Evolutionary conservation across 495 filamentous ascomycete species (phyloP).

Genomic region (Glarea lozoyensis): DNA sequence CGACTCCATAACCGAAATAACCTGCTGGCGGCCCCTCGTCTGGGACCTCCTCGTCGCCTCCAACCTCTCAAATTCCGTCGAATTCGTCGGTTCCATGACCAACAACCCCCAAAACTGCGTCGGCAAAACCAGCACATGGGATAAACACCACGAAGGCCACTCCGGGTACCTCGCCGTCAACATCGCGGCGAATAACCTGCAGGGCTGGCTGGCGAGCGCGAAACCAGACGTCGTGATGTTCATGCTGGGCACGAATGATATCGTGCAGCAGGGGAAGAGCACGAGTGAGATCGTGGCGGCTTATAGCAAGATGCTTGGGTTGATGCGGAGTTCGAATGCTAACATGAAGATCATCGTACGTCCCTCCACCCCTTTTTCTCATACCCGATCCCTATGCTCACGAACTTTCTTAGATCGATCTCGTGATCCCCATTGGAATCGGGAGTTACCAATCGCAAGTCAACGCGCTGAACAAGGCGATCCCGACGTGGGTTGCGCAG

Average conservation of each 20-base stretch:
- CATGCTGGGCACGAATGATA: slow-evolving; percentile 45
- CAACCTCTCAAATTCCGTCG: slow-evolving; percentile 26
- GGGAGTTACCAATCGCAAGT: slow-evolving; percentile 30
- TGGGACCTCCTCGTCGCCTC: slow-evolving; percentile 36
- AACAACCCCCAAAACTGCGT: slow-evolving; percentile 28
- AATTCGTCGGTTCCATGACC: slow-evolving; percentile 38
- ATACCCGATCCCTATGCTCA: too few species aligned
- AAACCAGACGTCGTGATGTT: slow-evolving; percentile 23
- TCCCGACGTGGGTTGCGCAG: slow-evolving; percentile 34
- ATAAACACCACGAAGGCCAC: slow-evolving; percentile 44
- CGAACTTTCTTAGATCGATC: slow-evolving; percentile 44
- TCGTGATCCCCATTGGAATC: slow-evolving; percentile 44
- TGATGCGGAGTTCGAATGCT: slow-evolving; percentile 37
- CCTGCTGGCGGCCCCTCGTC: slow-evolving; percentile 38
- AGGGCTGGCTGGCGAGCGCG: slow-evolving; percentile 30
- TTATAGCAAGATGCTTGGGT: slow-evolving; percentile 33
- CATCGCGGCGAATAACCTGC: slow-evolving; percentile 39
- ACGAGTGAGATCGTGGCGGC: slow-evolving; percentile 34
- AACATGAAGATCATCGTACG: slow-evolving; percentile 43
- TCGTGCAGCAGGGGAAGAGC: slow-evolving; percentile 34
- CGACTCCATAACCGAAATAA: slow-evolving; percentile 42
- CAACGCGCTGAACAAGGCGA: slow-evolving; percentile 37
- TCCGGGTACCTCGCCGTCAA: slow-evolving; percentile 41
- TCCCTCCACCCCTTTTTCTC: too few species aligned
- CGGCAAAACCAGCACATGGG: slow-evolving; percentile 25